These are phyloP conservation scores for Clathrus columnatus DNA, from an alignment of 768 basidiomycete species.

Conservation along the genomic window DNA sequence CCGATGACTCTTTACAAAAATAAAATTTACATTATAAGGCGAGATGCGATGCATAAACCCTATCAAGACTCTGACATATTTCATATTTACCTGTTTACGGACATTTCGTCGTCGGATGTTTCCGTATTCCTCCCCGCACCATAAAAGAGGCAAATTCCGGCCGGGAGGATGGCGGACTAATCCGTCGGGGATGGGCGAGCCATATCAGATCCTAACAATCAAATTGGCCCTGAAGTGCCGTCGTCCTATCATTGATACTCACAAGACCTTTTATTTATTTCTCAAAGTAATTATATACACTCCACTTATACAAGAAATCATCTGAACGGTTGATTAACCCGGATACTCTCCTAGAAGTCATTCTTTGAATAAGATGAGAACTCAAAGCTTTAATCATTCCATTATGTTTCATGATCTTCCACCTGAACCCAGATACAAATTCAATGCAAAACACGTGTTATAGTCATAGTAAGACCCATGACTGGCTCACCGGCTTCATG, in stretches of 20 bases:
- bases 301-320: neutral
- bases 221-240: neutral
- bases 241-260: no score
- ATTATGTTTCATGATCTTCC: neutral
- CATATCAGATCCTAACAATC: no score
- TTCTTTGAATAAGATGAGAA: neutral
- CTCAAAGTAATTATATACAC: neutral
- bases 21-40: no score
- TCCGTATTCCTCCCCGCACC: neutral
- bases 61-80: no score
- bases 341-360: slow-evolving; percentile 1
- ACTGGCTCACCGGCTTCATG: neutral
- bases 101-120: neutral
- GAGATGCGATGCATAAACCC: no score
- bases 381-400: neutral
- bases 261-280: no score
- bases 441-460: neutral
- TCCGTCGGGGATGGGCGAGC: no score
- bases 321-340: neutral
- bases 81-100: no score
- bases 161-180: neutral
- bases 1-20: no score
- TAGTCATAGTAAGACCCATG: neutral
- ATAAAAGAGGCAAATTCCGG: neutral
- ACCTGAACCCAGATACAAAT: neutral